Evolutionary conservation across 2,329 filamentous ascomycete species (phyloP).

Genomic region (Coleophoma eucalyptorum): DNA sequence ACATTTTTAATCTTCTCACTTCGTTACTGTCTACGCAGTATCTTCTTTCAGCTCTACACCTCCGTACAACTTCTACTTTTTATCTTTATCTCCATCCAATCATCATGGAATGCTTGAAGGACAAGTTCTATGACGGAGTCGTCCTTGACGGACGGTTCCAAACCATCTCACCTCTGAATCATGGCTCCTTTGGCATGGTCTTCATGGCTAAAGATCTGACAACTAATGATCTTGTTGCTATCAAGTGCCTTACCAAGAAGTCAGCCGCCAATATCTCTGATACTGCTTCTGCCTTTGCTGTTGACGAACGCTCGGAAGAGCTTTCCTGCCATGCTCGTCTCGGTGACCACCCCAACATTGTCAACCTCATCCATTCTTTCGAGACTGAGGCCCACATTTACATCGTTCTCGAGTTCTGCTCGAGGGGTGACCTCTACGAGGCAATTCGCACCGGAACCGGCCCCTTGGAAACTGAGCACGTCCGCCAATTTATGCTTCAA

Average conservation of each 20-base stretch:
- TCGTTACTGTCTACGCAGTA: constrained; percentile 6
- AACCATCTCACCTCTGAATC: constrained; percentile 91
- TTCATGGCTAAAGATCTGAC: constrained; percentile 81
- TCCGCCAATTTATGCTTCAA: constrained; percentile 95
- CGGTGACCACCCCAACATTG: constrained; percentile 81
- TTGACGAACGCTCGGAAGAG: constrained; percentile 83
- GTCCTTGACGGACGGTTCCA: constrained; percentile 85
- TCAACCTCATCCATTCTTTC: constrained; percentile 87
- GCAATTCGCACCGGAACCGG: constrained; percentile 87
- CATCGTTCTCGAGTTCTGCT: constrained; percentile 91
- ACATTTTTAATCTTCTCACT: constrained; percentile 17
- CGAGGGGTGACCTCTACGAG: constrained; percentile 94
- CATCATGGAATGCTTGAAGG: constrained; percentile 80
- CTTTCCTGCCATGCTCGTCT: constrained; percentile 76
- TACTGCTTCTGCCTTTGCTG: constrained; percentile 58
- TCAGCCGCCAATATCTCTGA: constrained; percentile 50
- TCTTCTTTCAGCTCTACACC: not conserved
- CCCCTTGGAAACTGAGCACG: constrained; percentile 91
- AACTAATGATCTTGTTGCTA: constrained; percentile 78
- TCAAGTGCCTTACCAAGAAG: constrained; percentile 94
- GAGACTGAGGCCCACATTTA: constrained; percentile 89
- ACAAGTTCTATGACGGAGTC: constrained; percentile 74
- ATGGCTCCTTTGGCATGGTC: constrained; percentile 98
- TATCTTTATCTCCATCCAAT: constrained; percentile 18
- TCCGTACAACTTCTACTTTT: constrained; percentile 8